Conservation (phyloP, 805 yeast species). For the Barnettozyma botsteinii region DNA sequence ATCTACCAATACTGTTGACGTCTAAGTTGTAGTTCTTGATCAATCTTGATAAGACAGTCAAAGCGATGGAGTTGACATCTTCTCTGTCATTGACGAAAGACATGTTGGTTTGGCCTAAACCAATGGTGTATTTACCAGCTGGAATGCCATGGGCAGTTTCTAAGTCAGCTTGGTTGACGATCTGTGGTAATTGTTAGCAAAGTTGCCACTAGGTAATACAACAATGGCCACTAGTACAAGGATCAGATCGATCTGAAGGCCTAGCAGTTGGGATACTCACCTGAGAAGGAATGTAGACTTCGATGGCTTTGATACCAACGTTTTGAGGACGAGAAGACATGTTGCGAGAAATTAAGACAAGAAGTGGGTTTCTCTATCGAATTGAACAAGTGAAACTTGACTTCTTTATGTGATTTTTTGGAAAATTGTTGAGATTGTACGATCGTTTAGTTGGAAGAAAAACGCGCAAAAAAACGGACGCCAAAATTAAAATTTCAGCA, state of each 20-base stretch:
- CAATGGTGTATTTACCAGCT: slow-evolving; percentile 95
- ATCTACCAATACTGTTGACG: slow-evolving; percentile 76
- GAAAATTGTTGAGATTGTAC: not conserved
- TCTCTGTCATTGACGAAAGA: slow-evolving; percentile 95
- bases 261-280: slow-evolving; percentile 30
- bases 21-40: slow-evolving; percentile 80
- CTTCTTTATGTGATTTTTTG: not conserved
- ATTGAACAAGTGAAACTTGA: not conserved
- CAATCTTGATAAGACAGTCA: slow-evolving; percentile 79
- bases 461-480: not conserved
- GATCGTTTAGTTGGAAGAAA: slow-evolving; percentile 1
- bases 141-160: slow-evolving; percentile 84
- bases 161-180: slow-evolving; percentile 81
- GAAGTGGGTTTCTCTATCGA: not conserved
- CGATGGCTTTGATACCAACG: slow-evolving; percentile 96
- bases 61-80: slow-evolving; percentile 90
- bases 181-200: slow-evolving; percentile 25
- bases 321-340: slow-evolving; percentile 52
- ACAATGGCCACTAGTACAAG: too few species aligned
- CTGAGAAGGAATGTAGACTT: slow-evolving; percentile 81
- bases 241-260: not conserved
- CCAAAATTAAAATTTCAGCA: not conserved
- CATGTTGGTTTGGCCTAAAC: slow-evolving; percentile 98
- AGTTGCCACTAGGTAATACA: too few species aligned
- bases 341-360: not conserved